Evolutionary conservation across 345 rosid genomes (phyloP).

Genomic region (Lagerstroemia speciosa): DNA sequence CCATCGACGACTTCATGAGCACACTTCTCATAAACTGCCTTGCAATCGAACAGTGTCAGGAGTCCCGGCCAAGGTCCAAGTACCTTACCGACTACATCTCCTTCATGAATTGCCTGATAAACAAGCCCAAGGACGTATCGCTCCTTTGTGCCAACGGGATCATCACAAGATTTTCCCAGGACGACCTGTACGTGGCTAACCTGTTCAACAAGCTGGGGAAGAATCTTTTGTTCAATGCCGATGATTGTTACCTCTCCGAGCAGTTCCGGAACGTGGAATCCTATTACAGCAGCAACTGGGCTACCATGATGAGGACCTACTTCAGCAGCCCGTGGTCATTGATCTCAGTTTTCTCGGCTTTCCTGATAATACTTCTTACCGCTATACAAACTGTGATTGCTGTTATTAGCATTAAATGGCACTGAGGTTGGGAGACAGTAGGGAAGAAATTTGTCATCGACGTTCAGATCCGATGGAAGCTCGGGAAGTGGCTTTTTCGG

Average conservation of each 20-base stretch:
- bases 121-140: constrained; percentile 8
- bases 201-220: constrained; percentile 9
- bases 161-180: constrained; percentile 9
- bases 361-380: constrained; percentile 5
- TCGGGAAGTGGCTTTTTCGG: too few species aligned
- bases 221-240: constrained; percentile 1
- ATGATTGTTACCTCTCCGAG: constrained; percentile 9
- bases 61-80: not conserved
- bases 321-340: constrained; percentile 13
- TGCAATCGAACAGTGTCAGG: constrained; percentile 7
- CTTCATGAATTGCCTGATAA: constrained; percentile 13
- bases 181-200: constrained; percentile 9
- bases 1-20: constrained; percentile 10
- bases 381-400: constrained; percentile 7
- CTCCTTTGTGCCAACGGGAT: constrained; percentile 11
- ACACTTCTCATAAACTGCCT: constrained; percentile 10
- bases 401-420: not conserved
- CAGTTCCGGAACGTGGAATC: constrained; percentile 5
- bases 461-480: too few species aligned
- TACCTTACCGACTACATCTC: constrained; percentile 6
- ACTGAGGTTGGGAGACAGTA: too few species aligned
- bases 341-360: constrained; percentile 12
- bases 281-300: constrained; percentile 12
- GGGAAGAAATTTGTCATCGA: too few species aligned
- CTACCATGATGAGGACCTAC: constrained; percentile 9